Percentiles rank a stretch among this genome's conserved stretches.
Conservation (phyloP, 2,329 filamentous ascomycete genomes). For the Tympanopsis confertula region DNA sequence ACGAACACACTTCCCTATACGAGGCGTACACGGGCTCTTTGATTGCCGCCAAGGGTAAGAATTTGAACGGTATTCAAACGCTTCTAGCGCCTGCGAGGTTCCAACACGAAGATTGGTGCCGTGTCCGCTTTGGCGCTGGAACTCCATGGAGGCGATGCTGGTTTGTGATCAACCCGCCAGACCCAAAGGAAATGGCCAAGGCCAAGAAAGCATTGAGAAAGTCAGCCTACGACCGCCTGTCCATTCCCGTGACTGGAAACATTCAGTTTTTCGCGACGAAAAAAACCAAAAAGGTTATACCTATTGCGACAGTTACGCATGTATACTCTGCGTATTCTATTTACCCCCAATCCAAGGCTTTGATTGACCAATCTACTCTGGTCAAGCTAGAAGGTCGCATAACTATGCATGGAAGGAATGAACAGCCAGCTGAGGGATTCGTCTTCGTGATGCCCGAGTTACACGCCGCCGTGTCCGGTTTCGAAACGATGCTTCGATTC, state of each 20-base stretch:
- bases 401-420: constrained; percentile 43
- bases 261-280: constrained; percentile 61
- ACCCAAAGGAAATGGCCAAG: constrained; percentile 54
- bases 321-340: constrained; percentile 58
- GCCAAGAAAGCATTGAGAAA: constrained; percentile 46
- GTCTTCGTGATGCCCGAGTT: constrained; percentile 61
- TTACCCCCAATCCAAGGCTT: constrained; percentile 54
- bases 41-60: constrained; percentile 55
- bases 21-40: constrained; percentile 60
- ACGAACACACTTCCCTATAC: constrained; percentile 52
- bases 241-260: constrained; percentile 41
- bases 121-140: constrained; percentile 57
- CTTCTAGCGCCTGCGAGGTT: constrained; percentile 49
- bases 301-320: constrained; percentile 54
- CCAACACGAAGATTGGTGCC: constrained; percentile 55
- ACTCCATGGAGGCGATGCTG: constrained; percentile 60
- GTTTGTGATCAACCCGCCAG: constrained; percentile 55
- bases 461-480: constrained; percentile 53
- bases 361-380: constrained; percentile 58
- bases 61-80: constrained; percentile 47
- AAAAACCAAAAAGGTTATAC: constrained; percentile 52
- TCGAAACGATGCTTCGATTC: constrained; percentile 59
- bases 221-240: constrained; percentile 37
- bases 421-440: constrained; percentile 49
- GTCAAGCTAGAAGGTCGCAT: constrained; percentile 57